phyloP scores from a whole-genome alignment of 2,329 filamentous ascomycete species.

The Coniochaeta sp. region DNA sequence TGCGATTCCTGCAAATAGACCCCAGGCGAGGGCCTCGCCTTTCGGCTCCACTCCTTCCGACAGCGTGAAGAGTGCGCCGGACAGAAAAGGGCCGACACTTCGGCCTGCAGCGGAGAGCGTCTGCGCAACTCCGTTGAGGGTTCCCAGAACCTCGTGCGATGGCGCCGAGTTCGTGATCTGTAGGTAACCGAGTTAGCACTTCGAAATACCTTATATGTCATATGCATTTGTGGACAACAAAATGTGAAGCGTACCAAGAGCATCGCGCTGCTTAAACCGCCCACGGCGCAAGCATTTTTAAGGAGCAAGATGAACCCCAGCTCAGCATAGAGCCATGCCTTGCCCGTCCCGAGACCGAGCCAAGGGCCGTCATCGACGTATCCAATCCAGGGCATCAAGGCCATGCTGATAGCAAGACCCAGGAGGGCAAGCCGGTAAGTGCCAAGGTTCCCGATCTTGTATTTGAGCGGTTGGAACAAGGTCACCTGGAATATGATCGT shows the following conservation, averaged over 20 bases:
- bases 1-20: conserved; percentile 76
- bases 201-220: background rate
- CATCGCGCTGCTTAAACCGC: conserved; percentile 82
- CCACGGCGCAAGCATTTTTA: conserved; percentile 86
- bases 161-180: conserved; percentile 92
- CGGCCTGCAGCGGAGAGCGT: conserved; percentile 87
- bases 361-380: conserved; percentile 56
- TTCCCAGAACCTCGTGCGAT: conserved; percentile 77
- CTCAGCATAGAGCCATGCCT: conserved; percentile 69
- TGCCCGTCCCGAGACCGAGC: conserved; percentile 54
- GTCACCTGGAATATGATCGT: conserved; percentile 89
- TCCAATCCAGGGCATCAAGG: conserved; percentile 84
- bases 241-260: conserved; percentile 54
- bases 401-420: conserved; percentile 74
- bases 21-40: conserved; percentile 80
- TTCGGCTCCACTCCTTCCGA: conserved; percentile 67
- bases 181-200: background rate
- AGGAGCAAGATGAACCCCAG: conserved; percentile 74
- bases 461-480: conserved; percentile 71
- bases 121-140: conserved; percentile 88
- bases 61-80: conserved; percentile 77
- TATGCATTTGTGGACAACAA: background rate
- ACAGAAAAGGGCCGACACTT: conserved; percentile 81
- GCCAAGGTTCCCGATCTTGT: conserved; percentile 74
- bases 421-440: conserved; percentile 75